Base-by-base conservation (phyloP, 2,329 filamentous ascomycete species). In the Xylariaceae sp. region DNA sequence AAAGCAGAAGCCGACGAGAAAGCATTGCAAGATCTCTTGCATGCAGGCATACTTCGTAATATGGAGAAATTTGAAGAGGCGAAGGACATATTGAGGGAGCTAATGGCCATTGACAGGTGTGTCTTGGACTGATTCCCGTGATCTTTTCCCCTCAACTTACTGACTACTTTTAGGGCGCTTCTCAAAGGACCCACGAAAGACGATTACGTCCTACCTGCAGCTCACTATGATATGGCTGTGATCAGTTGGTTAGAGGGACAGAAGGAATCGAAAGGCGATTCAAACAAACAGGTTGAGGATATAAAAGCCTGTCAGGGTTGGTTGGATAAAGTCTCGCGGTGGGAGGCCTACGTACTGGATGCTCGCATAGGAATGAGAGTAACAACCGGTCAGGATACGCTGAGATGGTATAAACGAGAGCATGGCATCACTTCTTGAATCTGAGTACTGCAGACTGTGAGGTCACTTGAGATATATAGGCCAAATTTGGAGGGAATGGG, bases 211-310 rank as follows among this genome's bases (percentile, higher is more conserved):
- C 75, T 81, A 6, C 89, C 93, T 0, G 83, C 86, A 1, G 90
- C 88, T 1, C 79, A 90, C 59, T 97, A 97, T 69, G 94, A 99
- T 71, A 83, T 94, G 75, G 91, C 85, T 0, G 90, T 88, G 7
- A 83, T 89, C 49, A 75, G 86, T 1, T 99, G 93, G 92, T 78
- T 81, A 51, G 87, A 93, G 63, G 78, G 75, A 47, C 78, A 73
- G 60, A 66, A 71, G 17, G 41, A 42, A 7, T 54, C 50, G 7
- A 13, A 45, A 17, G 14, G 59, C 16, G 51, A 51, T 10, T 42
- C 63, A 58, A 72, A 74, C 14, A 69, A 65, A 19, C 66, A 75
- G 43, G 22, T 28, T 28, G 22, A 28, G 22, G 81, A 81, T 68
- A 66, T 86, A 22, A 69, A 80, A 16, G 81, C 86, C 62, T 89